A percentile compares a stretch with the other conserved stretches of the same genome.
These are phyloP conservation scores for Paramarasmius palmivorus DNA, from an alignment of 1,284 basidiomycete genomes.

Conservation along the genomic window DNA sequence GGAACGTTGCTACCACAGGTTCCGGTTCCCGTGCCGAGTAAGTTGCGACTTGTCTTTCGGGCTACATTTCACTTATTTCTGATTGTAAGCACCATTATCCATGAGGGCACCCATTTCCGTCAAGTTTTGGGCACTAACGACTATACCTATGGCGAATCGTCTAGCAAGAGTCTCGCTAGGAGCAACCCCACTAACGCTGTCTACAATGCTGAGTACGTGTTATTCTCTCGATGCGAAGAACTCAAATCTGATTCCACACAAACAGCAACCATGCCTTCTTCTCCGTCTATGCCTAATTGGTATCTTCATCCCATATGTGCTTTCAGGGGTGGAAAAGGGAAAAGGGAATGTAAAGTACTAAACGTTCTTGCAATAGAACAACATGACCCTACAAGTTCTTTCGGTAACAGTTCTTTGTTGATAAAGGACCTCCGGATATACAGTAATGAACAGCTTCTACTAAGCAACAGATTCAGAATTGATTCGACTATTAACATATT, in stretches of 20 bases:
- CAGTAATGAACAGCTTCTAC: no score
- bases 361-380: no score
- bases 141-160: constrained; percentile 7
- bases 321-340: no score
- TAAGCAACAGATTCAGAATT: no score
- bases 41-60: not conserved
- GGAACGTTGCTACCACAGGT: not conserved
- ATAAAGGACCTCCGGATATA: no score
- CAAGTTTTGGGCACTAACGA: constrained; percentile 14
- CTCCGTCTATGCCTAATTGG: constrained; percentile 11
- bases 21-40: not conserved
- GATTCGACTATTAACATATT: no score
- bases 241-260: no score
- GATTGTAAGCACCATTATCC: not conserved
- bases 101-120: constrained; percentile 7
- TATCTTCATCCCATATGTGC: no score
- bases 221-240: no score
- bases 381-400: no score
- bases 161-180: constrained; percentile 8
- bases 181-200: constrained; percentile 9
- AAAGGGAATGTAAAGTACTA: no score
- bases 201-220: constrained; percentile 14
- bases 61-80: not conserved
- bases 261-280: constrained; percentile 17
- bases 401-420: no score